A percentile compares a stretch with the other conserved stretches of the same genome.
These are phyloP conservation scores for Aspergillus pseudoglaucus DNA, from an alignment of 2,329 filamentous ascomycete genomes.

Conservation along the genomic window DNA sequence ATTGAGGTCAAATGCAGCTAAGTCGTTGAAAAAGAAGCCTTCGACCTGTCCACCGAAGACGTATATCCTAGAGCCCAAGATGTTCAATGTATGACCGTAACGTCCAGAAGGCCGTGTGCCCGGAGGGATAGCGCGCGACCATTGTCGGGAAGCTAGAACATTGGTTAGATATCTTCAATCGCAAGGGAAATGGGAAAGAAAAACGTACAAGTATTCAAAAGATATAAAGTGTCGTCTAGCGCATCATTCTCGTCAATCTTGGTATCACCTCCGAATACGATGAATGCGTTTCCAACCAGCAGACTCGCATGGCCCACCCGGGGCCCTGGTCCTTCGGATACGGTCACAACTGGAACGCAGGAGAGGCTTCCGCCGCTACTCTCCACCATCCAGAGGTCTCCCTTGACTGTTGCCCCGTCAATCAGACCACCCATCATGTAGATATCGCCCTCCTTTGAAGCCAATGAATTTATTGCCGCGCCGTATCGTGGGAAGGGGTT, in stretches of 20 bases:
- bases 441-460: slow-evolving; percentile 93
- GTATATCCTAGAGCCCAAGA: slow-evolving; percentile 92
- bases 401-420: slow-evolving; percentile 90
- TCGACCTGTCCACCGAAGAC: slow-evolving; percentile 97
- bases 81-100: slow-evolving; percentile 94
- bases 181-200: slow-evolving; percentile 7
- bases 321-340: slow-evolving; percentile 87
- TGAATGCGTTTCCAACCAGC: slow-evolving; percentile 95
- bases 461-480: slow-evolving; percentile 84
- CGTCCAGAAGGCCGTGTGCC: slow-evolving; percentile 80
- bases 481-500: slow-evolving; percentile 96
- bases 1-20: slow-evolving; percentile 92
- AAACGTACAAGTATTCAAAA: slow-evolving; percentile 89
- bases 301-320: slow-evolving; percentile 91
- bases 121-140: slow-evolving; percentile 87
- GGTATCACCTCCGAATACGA: slow-evolving; percentile 96
- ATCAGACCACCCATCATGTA: slow-evolving; percentile 97
- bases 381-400: slow-evolving; percentile 96
- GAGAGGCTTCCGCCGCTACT: slow-evolving; percentile 73
- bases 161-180: slow-evolving; percentile 20
- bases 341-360: slow-evolving; percentile 86
- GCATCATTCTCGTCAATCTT: slow-evolving; percentile 91
- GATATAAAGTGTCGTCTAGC: slow-evolving; percentile 89
- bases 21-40: slow-evolving; percentile 95
- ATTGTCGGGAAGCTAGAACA: slow-evolving; percentile 79